A percentile compares a stretch with the other conserved stretches of the same genome.
Evolutionary conservation across 768 basidiomycete genomes (phyloP).

Genomic region (Pleurotus pulmonarius): DNA sequence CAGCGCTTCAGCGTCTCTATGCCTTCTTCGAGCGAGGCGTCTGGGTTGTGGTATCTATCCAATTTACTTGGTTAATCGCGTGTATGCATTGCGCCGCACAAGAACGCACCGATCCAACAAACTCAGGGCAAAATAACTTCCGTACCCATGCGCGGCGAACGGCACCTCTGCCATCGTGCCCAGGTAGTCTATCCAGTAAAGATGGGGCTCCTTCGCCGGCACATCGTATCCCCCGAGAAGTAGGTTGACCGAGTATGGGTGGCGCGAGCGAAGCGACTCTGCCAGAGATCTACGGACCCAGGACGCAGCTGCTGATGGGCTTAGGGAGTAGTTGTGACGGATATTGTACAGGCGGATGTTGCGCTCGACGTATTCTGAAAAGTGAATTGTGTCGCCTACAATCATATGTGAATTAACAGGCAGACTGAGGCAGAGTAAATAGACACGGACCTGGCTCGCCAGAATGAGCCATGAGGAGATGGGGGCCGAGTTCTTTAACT

Average conservation of each 20-base stretch:
- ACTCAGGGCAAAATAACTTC: constrained; percentile 87
- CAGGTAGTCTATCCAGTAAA: constrained; percentile 97
- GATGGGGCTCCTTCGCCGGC: constrained; percentile 62
- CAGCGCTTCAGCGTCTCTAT: constrained; percentile 81
- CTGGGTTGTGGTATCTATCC: constrained; percentile 94
- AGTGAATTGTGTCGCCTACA: constrained; percentile 97
- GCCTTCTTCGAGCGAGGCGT: constrained; percentile 82
- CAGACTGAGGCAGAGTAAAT: too few relatives aligned
- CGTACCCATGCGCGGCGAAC: constrained; percentile 95
- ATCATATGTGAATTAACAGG: too few relatives aligned
- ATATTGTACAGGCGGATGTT: constrained; percentile 97
- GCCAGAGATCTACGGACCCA: constrained; percentile 94
- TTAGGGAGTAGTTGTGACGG: constrained; percentile 84
- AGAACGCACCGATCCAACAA: constrained; percentile 78
- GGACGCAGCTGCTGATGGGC: constrained; percentile 86
- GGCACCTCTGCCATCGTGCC: constrained; percentile 88
- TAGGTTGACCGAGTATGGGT: constrained; percentile 88
- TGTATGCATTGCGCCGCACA: too few relatives aligned
- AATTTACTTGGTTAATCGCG: too few relatives aligned
- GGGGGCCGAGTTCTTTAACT: constrained; percentile 86
- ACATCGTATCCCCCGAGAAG: constrained; percentile 92
- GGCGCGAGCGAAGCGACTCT: constrained; percentile 81
- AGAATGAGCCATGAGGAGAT: constrained; percentile 91
- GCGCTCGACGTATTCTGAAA: constrained; percentile 93
- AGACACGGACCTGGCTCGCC: too few relatives aligned